Evolutionary conservation across 139 green algal species (phyloP).

Genomic region (Picochlorum sp.): DNA sequence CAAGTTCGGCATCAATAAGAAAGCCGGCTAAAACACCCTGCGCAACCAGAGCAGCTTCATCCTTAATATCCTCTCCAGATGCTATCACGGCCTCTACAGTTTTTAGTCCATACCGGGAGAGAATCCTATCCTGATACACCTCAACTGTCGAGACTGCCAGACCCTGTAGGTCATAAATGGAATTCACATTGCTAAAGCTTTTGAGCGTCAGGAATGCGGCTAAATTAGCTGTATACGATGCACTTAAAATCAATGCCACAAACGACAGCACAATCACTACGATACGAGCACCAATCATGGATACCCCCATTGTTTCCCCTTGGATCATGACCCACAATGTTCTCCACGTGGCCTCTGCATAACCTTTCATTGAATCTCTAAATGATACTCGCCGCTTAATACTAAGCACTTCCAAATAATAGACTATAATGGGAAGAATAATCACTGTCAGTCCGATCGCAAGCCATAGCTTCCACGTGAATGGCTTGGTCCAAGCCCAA

Average conservation of each 20-base stretch:
- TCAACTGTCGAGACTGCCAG: background rate
- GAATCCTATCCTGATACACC: background rate
- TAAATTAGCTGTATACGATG: slow-evolving; percentile 12
- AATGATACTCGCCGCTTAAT: slow-evolving; percentile 1
- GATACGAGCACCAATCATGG: background rate
- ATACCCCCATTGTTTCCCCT: slow-evolving; percentile 4
- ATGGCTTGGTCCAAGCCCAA: slow-evolving; percentile 7
- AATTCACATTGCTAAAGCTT: background rate
- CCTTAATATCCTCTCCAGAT: background rate
- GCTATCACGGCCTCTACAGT: background rate
- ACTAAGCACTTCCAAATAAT: background rate
- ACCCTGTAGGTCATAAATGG: slow-evolving; percentile 4
- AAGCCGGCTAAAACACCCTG: slow-evolving; percentile 3
- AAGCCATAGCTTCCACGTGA: slow-evolving; percentile 7
- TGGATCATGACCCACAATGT: background rate
- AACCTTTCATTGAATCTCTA: background rate
- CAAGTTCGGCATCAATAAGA: slow-evolving; percentile 1
- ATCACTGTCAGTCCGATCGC: slow-evolving; percentile 2
- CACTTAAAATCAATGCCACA: background rate
- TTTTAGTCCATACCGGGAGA: background rate
- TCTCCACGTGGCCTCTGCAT: slow-evolving; percentile 6
- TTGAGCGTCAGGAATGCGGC: slow-evolving; percentile 10
- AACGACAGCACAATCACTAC: background rate
- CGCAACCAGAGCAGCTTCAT: background rate
- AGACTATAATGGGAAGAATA: background rate